Evolutionary conservation across 2,329 filamentous ascomycete genomes (phyloP), one percentile per base, ranked within the genome.

Genomic region (Talaromyces verruculosus): DNA sequence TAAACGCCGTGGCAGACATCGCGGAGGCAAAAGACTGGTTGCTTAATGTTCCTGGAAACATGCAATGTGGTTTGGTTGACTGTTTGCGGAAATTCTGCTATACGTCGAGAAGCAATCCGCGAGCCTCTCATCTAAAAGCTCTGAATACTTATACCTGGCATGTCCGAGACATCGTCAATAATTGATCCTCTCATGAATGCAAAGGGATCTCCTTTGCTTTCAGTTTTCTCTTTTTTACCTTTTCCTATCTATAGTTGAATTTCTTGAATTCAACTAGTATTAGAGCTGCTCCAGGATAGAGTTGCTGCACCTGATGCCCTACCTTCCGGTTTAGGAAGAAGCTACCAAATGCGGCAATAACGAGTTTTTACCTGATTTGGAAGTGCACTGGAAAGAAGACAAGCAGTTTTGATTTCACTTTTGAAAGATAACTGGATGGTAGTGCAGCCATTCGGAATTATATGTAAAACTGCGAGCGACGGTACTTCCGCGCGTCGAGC

Each of bases 171-270:
- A 47, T 8, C 43, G 10, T 22, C 43, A 47, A 25, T n/a, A 8
- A 13, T 25, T 13, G 45, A 51, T 25, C 10, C 5, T 51, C 13
- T 6, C 25, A 13, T 17, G 5, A 30, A 17, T 19, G 28, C 2
- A 30, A 28, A 4, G 17, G 47, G 5, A 15, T 2, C 19, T 11
- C 11, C 10, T 25, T 47, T 47, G 19, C 4, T 47, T 25, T 28
- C 10, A 15, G 5, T 49, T 25, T 47, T 25, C 45, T 15, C 45
- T 37, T 3, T 43, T 8, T 19, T 43, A n/a, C 41, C 17, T 49
- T 47, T 25, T 25, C 45, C 19, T 15, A 25, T 15, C 5, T 15
- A 15, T 2, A 25, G 1, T 82, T 77, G 8, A 82, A 5, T 51
- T 17, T 30, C 15, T 3, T 8, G 13, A 11, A 17, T 17, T 30